Evolutionary conservation across 2,329 filamentous ascomycete genomes (phyloP).

Genomic region (Ascochyta clinopodiicola): DNA sequence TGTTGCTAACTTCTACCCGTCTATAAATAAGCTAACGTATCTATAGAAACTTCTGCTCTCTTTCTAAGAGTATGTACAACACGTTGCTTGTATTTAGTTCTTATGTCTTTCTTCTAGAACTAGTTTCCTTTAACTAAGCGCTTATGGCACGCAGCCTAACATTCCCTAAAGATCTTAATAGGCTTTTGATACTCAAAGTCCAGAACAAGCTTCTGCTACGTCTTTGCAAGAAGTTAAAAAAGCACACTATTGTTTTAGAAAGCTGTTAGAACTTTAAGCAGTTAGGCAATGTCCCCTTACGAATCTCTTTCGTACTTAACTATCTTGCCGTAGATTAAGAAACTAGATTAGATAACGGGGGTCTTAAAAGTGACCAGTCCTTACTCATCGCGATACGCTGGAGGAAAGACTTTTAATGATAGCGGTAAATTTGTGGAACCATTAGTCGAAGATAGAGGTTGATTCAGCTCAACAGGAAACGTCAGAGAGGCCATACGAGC

Average conservation of each 20-base stretch:
- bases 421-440: background rate
- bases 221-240: background rate
- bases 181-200: background rate
- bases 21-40: background rate
- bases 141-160: conserved; percentile 33
- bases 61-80: conserved; percentile 38
- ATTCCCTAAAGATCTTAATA: background rate
- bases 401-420: background rate
- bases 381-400: background rate
- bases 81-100: conserved; percentile 43
- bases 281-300: background rate
- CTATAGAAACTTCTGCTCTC: background rate
- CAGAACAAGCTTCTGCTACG: background rate
- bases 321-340: background rate
- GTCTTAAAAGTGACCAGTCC: background rate
- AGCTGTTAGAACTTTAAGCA: background rate
- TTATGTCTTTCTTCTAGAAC: conserved; percentile 37
- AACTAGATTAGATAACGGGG: background rate
- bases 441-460: too few species aligned
- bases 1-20: background rate
- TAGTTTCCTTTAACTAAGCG: conserved; percentile 42
- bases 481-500: conserved; percentile 37
- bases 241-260: background rate
- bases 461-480: conserved; percentile 14
- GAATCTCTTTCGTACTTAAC: background rate